These are phyloP conservation scores for Psilocybe tampanensis DNA, from an alignment of 768 basidiomycete species.

Conservation along the genomic window DNA sequence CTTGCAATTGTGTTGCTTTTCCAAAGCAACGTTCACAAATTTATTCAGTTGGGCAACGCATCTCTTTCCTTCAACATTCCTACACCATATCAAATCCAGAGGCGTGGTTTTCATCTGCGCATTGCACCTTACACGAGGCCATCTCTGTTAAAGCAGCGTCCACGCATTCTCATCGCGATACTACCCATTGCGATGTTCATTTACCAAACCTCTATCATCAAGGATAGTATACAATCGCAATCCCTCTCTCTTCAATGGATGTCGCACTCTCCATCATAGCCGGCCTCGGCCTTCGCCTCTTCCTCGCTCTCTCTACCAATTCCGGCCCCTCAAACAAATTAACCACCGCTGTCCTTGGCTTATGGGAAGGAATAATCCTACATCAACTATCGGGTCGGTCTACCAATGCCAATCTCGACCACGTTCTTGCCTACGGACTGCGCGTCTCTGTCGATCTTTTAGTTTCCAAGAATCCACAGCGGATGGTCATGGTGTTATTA, in stretches of 20 bases:
- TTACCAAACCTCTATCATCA: conserved; percentile 11
- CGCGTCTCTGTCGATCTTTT: conserved; percentile 45
- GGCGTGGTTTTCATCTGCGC: conserved; percentile 5
- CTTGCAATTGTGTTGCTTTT: too few species aligned
- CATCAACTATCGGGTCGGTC: conserved; percentile 38
- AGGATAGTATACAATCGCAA: conserved; percentile 19
- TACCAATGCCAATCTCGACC: conserved; percentile 33
- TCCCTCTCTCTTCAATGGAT: conserved; percentile 37
- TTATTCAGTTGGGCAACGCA: not conserved
- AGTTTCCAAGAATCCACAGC: conserved; percentile 34
- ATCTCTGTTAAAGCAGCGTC: conserved; percentile 20
- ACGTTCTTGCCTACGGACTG: conserved; percentile 44
- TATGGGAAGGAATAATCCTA: conserved; percentile 46
- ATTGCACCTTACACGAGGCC: conserved; percentile 22
- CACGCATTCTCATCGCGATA: conserved; percentile 28
- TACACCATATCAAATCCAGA: conserved; percentile 1
- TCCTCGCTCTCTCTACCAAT: conserved; percentile 29
- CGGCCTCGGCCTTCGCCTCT: conserved; percentile 44
- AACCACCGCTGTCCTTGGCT: conserved; percentile 38
- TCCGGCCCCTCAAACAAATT: conserved; percentile 29
- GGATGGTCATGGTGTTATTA: conserved; percentile 36
- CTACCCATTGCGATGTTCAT: conserved; percentile 26
- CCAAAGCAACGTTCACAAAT: too few species aligned
- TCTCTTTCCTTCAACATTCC: not conserved
- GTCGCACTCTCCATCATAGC: conserved; percentile 39